A percentile compares a stretch with the other conserved stretches of the same genome.
phyloP scores from a whole-genome alignment of 148 eudicot species.

The Euryodendron excelsum region DNA sequence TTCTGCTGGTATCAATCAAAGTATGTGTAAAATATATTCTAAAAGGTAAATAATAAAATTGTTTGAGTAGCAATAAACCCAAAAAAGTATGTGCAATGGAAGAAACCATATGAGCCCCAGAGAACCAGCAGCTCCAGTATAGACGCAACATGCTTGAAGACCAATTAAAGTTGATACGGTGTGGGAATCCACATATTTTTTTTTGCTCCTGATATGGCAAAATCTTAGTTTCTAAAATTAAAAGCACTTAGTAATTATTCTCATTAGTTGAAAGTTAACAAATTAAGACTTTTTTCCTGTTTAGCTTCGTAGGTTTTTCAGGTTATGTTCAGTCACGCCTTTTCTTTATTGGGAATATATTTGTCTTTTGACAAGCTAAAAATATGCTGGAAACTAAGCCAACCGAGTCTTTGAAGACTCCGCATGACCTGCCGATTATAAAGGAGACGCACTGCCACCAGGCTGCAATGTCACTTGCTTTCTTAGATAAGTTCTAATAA shows the following conservation, averaged over 20 bases:
- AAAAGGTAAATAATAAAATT: background rate
- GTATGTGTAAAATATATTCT: too few species aligned
- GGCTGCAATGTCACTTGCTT: too few species aligned
- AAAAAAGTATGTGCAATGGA: background rate
- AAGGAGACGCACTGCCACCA: too few species aligned
- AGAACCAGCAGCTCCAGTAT: background rate
- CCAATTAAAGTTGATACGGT: background rate
- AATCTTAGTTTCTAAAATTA: background rate
- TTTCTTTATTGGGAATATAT: background rate
- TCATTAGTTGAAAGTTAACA: too few species aligned
- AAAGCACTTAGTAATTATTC: background rate
- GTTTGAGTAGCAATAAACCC: background rate
- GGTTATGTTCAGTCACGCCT: background rate
- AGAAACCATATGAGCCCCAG: background rate
- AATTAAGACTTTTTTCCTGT: background rate
- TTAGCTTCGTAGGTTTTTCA: background rate
- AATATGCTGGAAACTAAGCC: too few species aligned
- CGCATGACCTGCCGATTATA: too few species aligned
- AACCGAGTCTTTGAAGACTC: too few species aligned
- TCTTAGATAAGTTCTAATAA: too few species aligned
- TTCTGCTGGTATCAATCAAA: background rate
- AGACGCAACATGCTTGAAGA: background rate
- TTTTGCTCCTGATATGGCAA: background rate
- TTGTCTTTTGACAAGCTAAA: too few species aligned
- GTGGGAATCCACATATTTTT: background rate